Base-by-base conservation (phyloP, 257 asterid genomes). In the Primulina huaijiensis region DNA sequence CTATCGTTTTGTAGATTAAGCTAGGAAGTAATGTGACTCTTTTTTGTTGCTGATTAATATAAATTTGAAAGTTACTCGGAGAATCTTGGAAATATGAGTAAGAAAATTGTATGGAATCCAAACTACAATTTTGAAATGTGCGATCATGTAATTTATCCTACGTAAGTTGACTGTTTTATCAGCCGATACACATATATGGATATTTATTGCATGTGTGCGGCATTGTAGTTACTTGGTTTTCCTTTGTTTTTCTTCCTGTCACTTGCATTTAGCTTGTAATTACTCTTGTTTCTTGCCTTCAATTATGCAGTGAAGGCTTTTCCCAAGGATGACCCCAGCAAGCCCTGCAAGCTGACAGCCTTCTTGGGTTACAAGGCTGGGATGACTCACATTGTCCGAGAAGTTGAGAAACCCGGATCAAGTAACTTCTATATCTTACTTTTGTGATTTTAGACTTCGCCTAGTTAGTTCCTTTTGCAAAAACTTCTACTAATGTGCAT, bases 361-460 rank as follows among this genome's bases (percentile, higher is more conserved):
- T 80, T 82, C 79, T 69, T 86, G 74, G 86, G 86, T 6, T 86
- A 84, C 40, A 84, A 84, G 82, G 88, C 88, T 66, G 88, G 90
- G 43, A 86, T 86, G 90, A 86, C 88, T 46, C 90, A 86, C 82
- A 83, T 83, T 74, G 82, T 86, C 64, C 67, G 90, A 40, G 90
- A 86, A 55, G 90, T 86, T 20, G 90, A 86, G 21, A 86, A 83
- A 37, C 90, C 87, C 43, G 87, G 90, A 79, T 86, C 88, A 76
- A 83, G 97, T 91, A 87, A 78, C 20, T 20, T 2, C 16, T 50
- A 50, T 14, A 50, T 14, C 20, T 5, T 50, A 11, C 57, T 6
- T 3, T 10, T 40, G 20, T 17, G 57, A 16, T 46, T 46, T 46
- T 46, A 14, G 56, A 46, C 56, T 4, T 17, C 17, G 7, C 29